phyloP scores from a whole-genome alignment of 2,329 filamentous ascomycete species.

The Hypoxylon sp. region DNA sequence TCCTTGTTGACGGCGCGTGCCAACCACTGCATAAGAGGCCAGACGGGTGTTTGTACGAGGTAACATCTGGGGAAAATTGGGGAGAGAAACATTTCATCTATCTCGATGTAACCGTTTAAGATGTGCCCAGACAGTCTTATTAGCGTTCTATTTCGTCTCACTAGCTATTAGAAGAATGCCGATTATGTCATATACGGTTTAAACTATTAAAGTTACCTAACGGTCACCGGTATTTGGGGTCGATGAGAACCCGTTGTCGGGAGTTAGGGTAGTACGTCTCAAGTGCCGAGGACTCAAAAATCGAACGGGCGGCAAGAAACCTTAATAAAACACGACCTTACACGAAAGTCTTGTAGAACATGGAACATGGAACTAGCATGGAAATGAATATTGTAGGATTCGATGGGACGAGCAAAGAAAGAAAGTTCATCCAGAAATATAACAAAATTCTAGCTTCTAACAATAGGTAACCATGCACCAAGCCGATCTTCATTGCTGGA shows the following conservation, averaged over 20 bases:
- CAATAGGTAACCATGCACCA: constrained; percentile 7
- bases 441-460: constrained; percentile 6
- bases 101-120: constrained; percentile 22
- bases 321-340: neutral
- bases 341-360: neutral
- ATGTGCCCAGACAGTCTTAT: constrained; percentile 3
- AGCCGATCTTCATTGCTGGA: constrained; percentile 22
- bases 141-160: neutral
- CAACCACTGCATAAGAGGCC: constrained; percentile 8
- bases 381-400: neutral
- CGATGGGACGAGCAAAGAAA: neutral
- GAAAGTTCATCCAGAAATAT: neutral
- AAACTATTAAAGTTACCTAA: constrained; percentile 39
- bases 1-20: neutral
- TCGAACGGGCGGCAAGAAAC: constrained; percentile 9
- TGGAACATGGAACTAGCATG: neutral
- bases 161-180: constrained; percentile 15
- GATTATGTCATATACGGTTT: constrained; percentile 26
- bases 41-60: constrained; percentile 14
- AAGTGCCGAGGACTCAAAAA: constrained; percentile 34
- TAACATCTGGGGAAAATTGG: constrained; percentile 35
- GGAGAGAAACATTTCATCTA: constrained; percentile 28
- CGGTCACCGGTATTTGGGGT: constrained; percentile 20
- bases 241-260: constrained; percentile 10
- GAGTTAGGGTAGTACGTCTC: constrained; percentile 16